A percentile compares a stretch with the other conserved stretches of the same genome.
Conservation (phyloP, 1,284 basidiomycete species). For the Cutaneotrichosporon cyanovorans region DNA sequence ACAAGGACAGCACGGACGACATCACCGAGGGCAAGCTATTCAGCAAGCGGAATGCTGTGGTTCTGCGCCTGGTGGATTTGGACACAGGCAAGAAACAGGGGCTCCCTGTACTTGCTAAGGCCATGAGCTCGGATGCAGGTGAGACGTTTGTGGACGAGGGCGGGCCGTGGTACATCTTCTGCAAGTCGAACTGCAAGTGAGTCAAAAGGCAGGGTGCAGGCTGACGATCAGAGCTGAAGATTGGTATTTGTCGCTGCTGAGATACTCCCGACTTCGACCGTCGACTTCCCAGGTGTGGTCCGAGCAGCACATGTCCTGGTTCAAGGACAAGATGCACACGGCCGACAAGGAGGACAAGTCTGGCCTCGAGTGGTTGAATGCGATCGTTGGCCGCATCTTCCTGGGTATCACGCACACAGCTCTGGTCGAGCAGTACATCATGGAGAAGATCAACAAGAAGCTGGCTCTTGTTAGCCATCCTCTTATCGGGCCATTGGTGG, state of each 20-base stretch:
- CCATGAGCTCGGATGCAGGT: conserved; percentile 37
- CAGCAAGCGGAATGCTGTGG: conserved; percentile 77
- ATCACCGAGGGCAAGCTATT: conserved; percentile 65
- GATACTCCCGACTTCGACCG: conserved; percentile 55
- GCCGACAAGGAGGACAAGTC: conserved; percentile 74
- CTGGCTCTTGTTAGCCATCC: conserved; percentile 76
- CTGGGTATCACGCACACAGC: conserved; percentile 83
- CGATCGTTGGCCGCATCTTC: conserved; percentile 82
- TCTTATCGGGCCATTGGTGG: conserved; percentile 76
- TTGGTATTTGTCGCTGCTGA: conserved; percentile 86
- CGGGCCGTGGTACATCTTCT: conserved; percentile 82
- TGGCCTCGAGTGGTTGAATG: conserved; percentile 94
- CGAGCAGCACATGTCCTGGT: conserved; percentile 68
- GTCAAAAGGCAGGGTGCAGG: too few species aligned
- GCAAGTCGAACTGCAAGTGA: conserved; percentile 58
- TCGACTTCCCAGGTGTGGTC: conserved; percentile 54
- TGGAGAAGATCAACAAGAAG: conserved; percentile 85
- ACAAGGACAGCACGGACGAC: conserved; percentile 50
- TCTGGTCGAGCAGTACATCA: conserved; percentile 71
- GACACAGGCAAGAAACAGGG: conserved; percentile 18
- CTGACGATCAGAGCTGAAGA: conserved; percentile 55
- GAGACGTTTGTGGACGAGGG: conserved; percentile 47
- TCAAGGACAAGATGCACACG: conserved; percentile 69
- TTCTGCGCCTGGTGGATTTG: conserved; percentile 52
- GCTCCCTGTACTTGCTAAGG: conserved; percentile 27